Evolutionary conservation across 2,329 filamentous ascomycete genomes (phyloP).

Genomic region (Trichoderma oligosporum): DNA sequence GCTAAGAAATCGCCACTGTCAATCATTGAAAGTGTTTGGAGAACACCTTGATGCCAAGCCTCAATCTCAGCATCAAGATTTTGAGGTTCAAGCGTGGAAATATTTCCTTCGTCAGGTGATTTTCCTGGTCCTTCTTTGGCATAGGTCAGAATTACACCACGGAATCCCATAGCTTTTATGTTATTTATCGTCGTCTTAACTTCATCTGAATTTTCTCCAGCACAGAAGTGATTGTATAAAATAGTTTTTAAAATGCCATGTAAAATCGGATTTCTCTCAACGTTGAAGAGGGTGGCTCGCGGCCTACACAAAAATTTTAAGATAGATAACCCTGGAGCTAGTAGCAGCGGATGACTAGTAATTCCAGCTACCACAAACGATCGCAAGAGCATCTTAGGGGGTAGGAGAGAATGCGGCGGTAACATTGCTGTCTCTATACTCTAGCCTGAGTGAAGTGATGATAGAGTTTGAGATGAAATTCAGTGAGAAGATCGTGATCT

Average conservation of each 20-base stretch:
- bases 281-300: not conserved
- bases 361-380: constrained; percentile 3
- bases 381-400: not conserved
- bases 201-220: constrained; percentile 47
- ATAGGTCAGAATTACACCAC: constrained; percentile 55
- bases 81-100: not conserved
- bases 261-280: not conserved
- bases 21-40: constrained; percentile 33
- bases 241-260: constrained; percentile 38
- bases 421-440: not conserved
- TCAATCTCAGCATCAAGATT: constrained; percentile 30
- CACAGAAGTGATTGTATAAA: constrained; percentile 55
- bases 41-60: constrained; percentile 33
- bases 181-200: constrained; percentile 41
- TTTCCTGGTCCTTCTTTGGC: constrained; percentile 44
- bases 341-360: constrained; percentile 5
- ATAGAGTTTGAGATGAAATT: no score
- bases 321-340: not conserved
- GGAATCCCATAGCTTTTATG: constrained; percentile 49
- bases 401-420: constrained; percentile 13
- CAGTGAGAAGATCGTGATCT: no score
- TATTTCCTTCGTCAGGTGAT: constrained; percentile 20
- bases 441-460: not conserved
- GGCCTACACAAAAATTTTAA: constrained; percentile 2
- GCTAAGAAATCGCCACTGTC: constrained; percentile 36